A percentile compares a stretch with the other conserved stretches of the same genome.
phyloP scores from a whole-genome alignment of 345 rosid genomes.

The Bruguiera parviflora region DNA sequence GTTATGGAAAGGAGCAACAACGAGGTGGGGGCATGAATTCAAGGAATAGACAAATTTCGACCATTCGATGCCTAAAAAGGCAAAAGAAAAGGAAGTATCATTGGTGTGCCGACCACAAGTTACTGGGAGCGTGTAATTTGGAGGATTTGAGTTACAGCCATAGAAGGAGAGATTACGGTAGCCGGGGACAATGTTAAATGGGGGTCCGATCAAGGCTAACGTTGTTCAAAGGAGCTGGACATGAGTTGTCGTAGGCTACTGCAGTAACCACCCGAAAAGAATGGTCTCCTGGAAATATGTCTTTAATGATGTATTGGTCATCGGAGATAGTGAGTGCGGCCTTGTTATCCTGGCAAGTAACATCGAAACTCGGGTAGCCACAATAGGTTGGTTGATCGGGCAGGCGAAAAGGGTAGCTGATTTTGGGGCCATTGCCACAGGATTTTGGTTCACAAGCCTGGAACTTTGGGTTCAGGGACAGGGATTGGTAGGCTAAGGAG shows the following conservation, averaged over 20 bases:
- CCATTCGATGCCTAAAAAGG: constrained; percentile 23
- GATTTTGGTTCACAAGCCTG: constrained; percentile 43
- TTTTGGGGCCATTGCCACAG: constrained; percentile 45
- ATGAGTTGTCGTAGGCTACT: constrained; percentile 31
- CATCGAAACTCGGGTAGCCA: constrained; percentile 47
- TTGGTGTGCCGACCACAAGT: constrained; percentile 27
- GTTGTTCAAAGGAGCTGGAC: constrained; percentile 41
- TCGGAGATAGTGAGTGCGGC: constrained; percentile 44
- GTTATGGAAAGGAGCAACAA: constrained; percentile 26
- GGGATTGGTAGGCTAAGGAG: constrained; percentile 14
- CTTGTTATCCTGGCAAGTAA: constrained; percentile 33
- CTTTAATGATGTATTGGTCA: constrained; percentile 39
- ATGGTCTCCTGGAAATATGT: constrained; percentile 35
- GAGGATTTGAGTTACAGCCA: constrained; percentile 34
- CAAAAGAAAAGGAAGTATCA: constrained; percentile 32
- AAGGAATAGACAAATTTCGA: neutral
- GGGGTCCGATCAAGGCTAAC: constrained; percentile 47
- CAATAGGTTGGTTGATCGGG: constrained; percentile 41
- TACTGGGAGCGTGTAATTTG: constrained; percentile 10
- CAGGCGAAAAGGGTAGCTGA: constrained; percentile 53
- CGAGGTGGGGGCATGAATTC: constrained; percentile 29
- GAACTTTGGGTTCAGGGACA: constrained; percentile 36
- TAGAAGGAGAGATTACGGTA: constrained; percentile 31
- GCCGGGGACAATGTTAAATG: constrained; percentile 32
- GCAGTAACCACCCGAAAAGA: constrained; percentile 38